Conservation (phyloP, 768 basidiomycete species). For the Coprinopsis sp. region DNA sequence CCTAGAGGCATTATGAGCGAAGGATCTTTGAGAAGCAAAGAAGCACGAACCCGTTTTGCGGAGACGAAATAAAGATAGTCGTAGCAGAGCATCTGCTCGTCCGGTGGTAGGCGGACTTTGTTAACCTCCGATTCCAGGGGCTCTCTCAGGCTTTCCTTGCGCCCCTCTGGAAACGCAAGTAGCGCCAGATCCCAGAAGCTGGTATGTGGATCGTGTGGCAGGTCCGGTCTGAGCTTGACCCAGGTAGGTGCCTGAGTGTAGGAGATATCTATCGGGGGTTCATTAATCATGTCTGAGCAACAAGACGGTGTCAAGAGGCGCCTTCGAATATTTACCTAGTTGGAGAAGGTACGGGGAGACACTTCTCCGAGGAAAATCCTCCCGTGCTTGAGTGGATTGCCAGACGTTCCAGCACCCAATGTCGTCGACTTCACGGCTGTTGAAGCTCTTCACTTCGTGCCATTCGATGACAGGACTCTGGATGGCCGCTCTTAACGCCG, state of each 20-base stretch:
- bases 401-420: slow-evolving; percentile 55
- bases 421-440: slow-evolving; percentile 37
- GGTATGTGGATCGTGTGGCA: slow-evolving; percentile 39
- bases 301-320: not conserved
- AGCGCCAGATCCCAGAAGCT: slow-evolving; percentile 45
- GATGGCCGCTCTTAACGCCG: slow-evolving; percentile 40
- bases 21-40: slow-evolving; percentile 5
- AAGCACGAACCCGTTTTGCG: slow-evolving; percentile 35
- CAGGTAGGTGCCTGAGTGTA: slow-evolving; percentile 46
- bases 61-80: slow-evolving; percentile 50
- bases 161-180: slow-evolving; percentile 42
- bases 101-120: slow-evolving; percentile 43
- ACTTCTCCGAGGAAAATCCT: slow-evolving; percentile 36
- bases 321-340: slow-evolving; percentile 31
- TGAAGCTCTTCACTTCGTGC: slow-evolving; percentile 53
- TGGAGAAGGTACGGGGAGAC: slow-evolving; percentile 31
- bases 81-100: slow-evolving; percentile 47
- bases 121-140: slow-evolving; percentile 38
- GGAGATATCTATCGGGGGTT: slow-evolving; percentile 39
- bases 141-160: slow-evolving; percentile 31
- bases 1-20: slow-evolving; percentile 25
- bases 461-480: slow-evolving; percentile 54
- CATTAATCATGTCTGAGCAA: slow-evolving; percentile 7
- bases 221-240: slow-evolving; percentile 44
- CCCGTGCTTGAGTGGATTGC: slow-evolving; percentile 40